These are phyloP conservation scores for Claviceps cyperi DNA, from an alignment of 2,329 filamentous ascomycete genomes.

Conservation along the genomic window DNA sequence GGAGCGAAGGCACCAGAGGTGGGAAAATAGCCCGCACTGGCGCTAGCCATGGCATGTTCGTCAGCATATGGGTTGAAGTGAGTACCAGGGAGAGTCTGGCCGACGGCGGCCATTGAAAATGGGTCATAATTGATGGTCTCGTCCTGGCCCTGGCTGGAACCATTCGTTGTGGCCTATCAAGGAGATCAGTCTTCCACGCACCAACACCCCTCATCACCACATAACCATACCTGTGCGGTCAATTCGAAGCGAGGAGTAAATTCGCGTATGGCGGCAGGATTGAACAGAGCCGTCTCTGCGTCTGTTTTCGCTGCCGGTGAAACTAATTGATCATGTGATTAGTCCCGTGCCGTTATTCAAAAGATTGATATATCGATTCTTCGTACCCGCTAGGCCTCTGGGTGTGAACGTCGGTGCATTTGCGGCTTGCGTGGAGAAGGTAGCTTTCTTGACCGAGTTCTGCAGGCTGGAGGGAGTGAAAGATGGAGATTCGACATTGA, in stretches of 20 bases:
- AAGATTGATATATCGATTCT: background rate
- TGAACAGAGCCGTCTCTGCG: slow-evolving; percentile 32
- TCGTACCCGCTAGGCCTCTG: slow-evolving; percentile 37
- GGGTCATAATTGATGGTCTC: slow-evolving; percentile 38
- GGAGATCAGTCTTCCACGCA: background rate
- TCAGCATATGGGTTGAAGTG: slow-evolving; percentile 67
- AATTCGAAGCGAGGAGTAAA: slow-evolving; percentile 46
- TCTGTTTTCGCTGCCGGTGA: slow-evolving; percentile 27
- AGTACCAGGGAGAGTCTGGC: slow-evolving; percentile 33
- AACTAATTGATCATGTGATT: slow-evolving; percentile 6
- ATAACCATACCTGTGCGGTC: slow-evolving; percentile 27
- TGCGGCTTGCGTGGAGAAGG: slow-evolving; percentile 80
- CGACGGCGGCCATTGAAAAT: slow-evolving; percentile 45
- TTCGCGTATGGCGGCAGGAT: slow-evolving; percentile 42
- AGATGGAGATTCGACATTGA: slow-evolving; percentile 92
- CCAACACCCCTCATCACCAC: background rate
- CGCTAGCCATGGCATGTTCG: slow-evolving; percentile 45
- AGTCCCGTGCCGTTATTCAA: background rate
- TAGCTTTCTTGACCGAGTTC: slow-evolving; percentile 48
- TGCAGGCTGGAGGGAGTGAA: slow-evolving; percentile 57
- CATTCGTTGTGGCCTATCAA: slow-evolving; percentile 28
- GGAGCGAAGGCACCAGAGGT: slow-evolving; percentile 36
- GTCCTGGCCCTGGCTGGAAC: slow-evolving; percentile 32
- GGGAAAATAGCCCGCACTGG: slow-evolving; percentile 52
- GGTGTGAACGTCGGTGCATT: slow-evolving; percentile 78